Percentiles rank a stretch among this genome's conserved stretches.
Evolutionary conservation across 371 early-diverging fungal genomes (phyloP).

Genomic region (Mucor plumbeus): DNA sequence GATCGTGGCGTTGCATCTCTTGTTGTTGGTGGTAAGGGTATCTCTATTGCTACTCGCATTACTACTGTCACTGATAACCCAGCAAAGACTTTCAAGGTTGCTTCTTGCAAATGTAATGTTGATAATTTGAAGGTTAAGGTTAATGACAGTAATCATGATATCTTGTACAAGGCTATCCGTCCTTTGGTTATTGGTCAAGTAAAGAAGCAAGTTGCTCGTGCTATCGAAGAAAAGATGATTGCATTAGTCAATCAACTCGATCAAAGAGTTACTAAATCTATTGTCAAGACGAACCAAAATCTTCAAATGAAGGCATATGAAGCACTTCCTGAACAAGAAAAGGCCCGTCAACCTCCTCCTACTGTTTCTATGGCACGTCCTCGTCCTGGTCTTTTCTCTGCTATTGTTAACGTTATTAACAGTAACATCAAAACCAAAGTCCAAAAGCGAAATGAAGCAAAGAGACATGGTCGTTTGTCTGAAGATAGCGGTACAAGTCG

Average conservation of each 20-base stretch:
- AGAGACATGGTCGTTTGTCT: constrained; percentile 5
- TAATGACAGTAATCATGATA: constrained; percentile 51
- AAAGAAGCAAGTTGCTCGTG: constrained; percentile 54
- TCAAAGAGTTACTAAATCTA: constrained; percentile 32
- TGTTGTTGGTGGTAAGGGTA: constrained; percentile 57
- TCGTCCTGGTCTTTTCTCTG: constrained; percentile 29
- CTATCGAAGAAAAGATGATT: constrained; percentile 50
- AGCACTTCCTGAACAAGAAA: constrained; percentile 25
- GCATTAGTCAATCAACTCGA: constrained; percentile 44
- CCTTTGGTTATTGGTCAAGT: constrained; percentile 56
- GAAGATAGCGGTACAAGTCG: not conserved
- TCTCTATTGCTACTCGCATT: constrained; percentile 48
- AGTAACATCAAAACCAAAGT: constrained; percentile 30
- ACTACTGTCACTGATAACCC: constrained; percentile 36
- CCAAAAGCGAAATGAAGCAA: constrained; percentile 21
- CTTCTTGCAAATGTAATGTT: constrained; percentile 45
- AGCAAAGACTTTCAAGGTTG: constrained; percentile 41
- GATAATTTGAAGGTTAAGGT: constrained; percentile 61
- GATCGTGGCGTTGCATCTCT: constrained; percentile 65
- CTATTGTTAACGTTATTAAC: constrained; percentile 32
- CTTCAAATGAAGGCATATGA: constrained; percentile 27
- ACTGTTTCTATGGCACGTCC: constrained; percentile 18
- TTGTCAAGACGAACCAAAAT: constrained; percentile 33
- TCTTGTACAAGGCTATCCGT: constrained; percentile 51
- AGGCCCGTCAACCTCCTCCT: not conserved